A percentile compares a stretch with the other conserved stretches of the same genome.
Evolutionary conservation across 805 yeast genomes (phyloP).

Genomic region (Saccharomycopsis capsularis): DNA sequence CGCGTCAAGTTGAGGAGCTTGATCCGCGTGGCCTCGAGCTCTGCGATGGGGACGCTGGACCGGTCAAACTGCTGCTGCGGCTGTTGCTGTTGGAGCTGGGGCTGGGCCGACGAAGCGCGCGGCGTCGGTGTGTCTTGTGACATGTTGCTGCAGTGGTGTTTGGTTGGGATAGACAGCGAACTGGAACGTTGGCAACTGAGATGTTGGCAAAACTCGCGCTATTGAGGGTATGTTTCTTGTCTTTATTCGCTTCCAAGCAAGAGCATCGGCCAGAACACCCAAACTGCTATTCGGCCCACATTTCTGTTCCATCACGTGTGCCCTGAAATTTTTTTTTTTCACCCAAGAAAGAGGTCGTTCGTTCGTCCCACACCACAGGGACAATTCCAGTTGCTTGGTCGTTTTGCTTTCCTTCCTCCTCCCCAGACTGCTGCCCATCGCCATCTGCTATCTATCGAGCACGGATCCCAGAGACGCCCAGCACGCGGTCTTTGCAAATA

Average conservation of each 20-base stretch:
- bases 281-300: too few relatives aligned
- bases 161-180: too few relatives aligned
- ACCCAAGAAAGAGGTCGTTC: background rate
- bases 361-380: conserved; percentile 8
- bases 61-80: conserved; percentile 24
- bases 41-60: conserved; percentile 50
- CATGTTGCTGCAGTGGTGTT: too few relatives aligned
- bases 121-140: too few relatives aligned
- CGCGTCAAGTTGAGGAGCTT: conserved; percentile 37
- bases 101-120: too few relatives aligned
- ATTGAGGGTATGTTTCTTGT: too few relatives aligned
- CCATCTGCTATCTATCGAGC: background rate
- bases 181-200: too few relatives aligned
- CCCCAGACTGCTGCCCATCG: background rate
- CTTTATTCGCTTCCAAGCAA: too few relatives aligned
- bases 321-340: background rate
- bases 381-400: conserved; percentile 13
- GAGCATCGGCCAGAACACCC: too few relatives aligned
- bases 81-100: background rate
- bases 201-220: too few relatives aligned
- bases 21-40: conserved; percentile 55
- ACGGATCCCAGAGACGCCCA: background rate
- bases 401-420: background rate
- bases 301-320: too few relatives aligned
- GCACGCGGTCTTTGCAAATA: background rate